A percentile compares a stretch with the other conserved stretches of the same genome.
Conservation (phyloP, 768 basidiomycete genomes). For the Serendipita sp. region DNA sequence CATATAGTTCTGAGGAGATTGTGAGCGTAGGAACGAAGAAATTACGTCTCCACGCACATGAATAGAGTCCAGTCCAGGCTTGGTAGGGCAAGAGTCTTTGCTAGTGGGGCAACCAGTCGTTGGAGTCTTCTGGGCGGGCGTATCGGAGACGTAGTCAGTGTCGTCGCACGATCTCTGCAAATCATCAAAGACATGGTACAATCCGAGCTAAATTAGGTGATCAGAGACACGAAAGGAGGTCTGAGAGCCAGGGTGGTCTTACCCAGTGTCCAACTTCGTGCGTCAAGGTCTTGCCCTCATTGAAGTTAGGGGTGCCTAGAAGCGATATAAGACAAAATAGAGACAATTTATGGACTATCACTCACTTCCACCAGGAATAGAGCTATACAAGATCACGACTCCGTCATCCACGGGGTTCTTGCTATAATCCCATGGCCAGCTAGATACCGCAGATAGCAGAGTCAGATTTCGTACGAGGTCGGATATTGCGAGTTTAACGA, state of each 20-base stretch:
- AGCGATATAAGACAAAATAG: not conserved
- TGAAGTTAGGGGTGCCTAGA: not conserved
- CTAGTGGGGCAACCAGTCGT: not conserved
- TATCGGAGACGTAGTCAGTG: not conserved
- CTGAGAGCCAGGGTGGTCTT: constrained; percentile 6
- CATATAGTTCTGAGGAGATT: constrained; percentile 16
- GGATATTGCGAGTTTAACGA: no score
- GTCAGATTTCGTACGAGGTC: no score
- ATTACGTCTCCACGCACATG: not conserved
- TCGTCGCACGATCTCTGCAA: not conserved
- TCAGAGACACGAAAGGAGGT: not conserved
- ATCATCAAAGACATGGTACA: not conserved
- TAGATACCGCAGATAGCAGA: not conserved
- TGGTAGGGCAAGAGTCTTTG: not conserved
- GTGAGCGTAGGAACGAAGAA: not conserved
- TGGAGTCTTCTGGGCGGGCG: not conserved
- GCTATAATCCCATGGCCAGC: constrained; percentile 21
- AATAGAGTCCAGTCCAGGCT: not conserved
- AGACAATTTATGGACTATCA: not conserved
- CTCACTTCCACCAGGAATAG: constrained; percentile 4
- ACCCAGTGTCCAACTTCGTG: constrained; percentile 16
- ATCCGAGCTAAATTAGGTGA: not conserved
- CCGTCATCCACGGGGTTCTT: constrained; percentile 20
- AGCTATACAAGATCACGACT: constrained; percentile 18
- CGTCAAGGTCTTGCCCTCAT: constrained; percentile 6